phyloP scores from a whole-genome alignment of 257 asterid genomes.

The Gentiana straminea region DNA sequence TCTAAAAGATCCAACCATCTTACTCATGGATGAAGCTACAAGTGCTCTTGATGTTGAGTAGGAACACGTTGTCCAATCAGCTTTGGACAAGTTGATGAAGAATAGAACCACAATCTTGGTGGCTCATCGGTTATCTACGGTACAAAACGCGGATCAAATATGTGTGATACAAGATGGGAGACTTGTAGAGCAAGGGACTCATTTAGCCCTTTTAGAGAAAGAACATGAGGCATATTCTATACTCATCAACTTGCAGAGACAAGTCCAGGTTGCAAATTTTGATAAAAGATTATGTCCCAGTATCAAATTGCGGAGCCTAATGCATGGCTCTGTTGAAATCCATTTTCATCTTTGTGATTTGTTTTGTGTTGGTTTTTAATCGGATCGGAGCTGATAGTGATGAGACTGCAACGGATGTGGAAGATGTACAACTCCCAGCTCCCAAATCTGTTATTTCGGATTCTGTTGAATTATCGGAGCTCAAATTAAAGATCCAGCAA shows the following conservation, averaged over 20 bases:
- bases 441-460: too few species aligned
- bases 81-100: conserved; percentile 23
- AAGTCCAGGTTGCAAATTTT: too few species aligned
- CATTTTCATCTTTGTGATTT: too few species aligned
- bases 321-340: too few species aligned
- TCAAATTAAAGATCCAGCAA: too few species aligned
- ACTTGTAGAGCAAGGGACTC: conserved; percentile 20
- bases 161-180: conserved; percentile 20
- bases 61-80: conserved; percentile 15
- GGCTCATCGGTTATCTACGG: conserved; percentile 19
- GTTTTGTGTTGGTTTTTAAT: too few species aligned
- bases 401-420: too few species aligned
- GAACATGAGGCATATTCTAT: conserved; percentile 18
- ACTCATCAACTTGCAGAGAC: conserved; percentile 15
- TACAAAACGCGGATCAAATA: conserved; percentile 20
- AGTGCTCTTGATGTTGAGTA: conserved; percentile 22
- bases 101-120: conserved; percentile 18
- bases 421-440: too few species aligned
- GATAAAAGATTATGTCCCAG: too few species aligned
- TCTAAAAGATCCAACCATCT: conserved; percentile 17
- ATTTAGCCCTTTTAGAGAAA: conserved; percentile 14
- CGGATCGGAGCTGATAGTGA: too few species aligned
- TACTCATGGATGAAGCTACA: conserved; percentile 22
- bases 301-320: too few species aligned
- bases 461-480: too few species aligned